phyloP scores from a whole-genome alignment of 768 basidiomycete species.

The Floccularia luteovirens region DNA sequence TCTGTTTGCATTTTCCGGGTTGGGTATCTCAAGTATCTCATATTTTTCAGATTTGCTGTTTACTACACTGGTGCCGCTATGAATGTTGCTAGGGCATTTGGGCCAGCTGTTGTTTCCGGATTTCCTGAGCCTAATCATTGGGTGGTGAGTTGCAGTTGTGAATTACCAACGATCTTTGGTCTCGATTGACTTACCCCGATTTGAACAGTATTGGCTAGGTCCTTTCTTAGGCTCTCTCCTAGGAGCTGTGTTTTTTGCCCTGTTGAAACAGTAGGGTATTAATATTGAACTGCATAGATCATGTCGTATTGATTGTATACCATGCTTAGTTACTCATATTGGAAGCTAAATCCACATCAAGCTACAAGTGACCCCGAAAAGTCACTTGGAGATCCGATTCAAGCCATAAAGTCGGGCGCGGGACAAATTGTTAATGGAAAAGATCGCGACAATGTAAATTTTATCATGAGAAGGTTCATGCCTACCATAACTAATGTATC shows the following conservation, averaged over 20 bases:
- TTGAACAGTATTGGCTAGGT: conserved; percentile 58
- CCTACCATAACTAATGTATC: too few relatives aligned
- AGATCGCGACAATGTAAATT: background rate
- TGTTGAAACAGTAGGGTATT: conserved; percentile 38
- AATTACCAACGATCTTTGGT: background rate
- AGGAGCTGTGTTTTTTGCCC: conserved; percentile 45
- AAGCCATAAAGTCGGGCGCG: background rate
- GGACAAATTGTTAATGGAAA: background rate
- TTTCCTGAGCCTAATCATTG: conserved; percentile 48
- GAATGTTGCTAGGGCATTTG: conserved; percentile 67
- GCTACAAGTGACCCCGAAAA: conserved; percentile 28
- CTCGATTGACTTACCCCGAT: conserved; percentile 4
- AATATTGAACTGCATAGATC: background rate
- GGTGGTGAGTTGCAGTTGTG: conserved; percentile 38
- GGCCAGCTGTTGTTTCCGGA: conserved; percentile 60
- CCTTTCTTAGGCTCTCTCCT: conserved; percentile 61
- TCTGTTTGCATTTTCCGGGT: too few relatives aligned
- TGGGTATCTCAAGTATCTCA: background rate
- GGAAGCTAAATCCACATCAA: conserved; percentile 40
- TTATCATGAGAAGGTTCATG: too few relatives aligned
- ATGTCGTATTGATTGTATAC: background rate
- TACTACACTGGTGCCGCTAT: conserved; percentile 59
- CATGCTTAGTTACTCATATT: conserved; percentile 34
- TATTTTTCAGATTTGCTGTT: conserved; percentile 39
- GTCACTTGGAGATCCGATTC: conserved; percentile 32